A percentile compares a stretch with the other conserved stretches of the same genome.
Evolutionary conservation across 1,284 basidiomycete species (phyloP).

Genomic region (Rhodotorula sp.): DNA sequence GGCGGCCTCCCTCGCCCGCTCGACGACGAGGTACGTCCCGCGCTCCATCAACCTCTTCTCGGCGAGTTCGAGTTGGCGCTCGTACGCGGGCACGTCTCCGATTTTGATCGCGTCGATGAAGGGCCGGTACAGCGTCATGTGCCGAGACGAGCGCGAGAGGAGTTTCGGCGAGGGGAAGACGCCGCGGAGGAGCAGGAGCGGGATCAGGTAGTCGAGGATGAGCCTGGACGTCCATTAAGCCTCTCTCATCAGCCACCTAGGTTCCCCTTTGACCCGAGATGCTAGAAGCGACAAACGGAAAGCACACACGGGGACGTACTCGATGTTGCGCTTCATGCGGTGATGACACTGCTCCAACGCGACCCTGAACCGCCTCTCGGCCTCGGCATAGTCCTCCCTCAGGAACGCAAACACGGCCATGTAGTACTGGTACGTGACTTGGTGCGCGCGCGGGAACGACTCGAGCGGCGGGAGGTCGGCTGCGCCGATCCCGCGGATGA

Average conservation of each 20-base stretch:
- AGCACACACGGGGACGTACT: conserved; percentile 11
- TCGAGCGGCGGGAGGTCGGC: conserved; percentile 78
- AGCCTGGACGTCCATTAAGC: conserved; percentile 61
- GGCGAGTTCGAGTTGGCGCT: conserved; percentile 65
- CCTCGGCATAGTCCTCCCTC: conserved; percentile 84
- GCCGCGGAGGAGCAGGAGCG: conserved; percentile 80
- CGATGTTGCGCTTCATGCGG: conserved; percentile 24
- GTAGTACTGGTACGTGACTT: conserved; percentile 91
- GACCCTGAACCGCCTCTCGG: conserved; percentile 46
- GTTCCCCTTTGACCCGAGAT: neutral
- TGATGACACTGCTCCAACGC: conserved; percentile 15
- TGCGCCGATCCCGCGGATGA: conserved; percentile 75
- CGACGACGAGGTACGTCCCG: conserved; percentile 80
- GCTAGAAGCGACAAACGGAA: neutral
- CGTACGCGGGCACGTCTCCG: conserved; percentile 79
- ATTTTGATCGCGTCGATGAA: conserved; percentile 74
- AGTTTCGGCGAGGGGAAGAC: conserved; percentile 68
- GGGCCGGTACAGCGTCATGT: conserved; percentile 72
- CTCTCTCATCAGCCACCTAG: no score
- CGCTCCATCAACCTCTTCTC: conserved; percentile 73
- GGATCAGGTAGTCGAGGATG: conserved; percentile 85
- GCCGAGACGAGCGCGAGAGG: conserved; percentile 26
- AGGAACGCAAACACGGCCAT: conserved; percentile 90
- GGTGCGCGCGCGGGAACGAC: conserved; percentile 74
- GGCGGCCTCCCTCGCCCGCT: conserved; percentile 82